Base-by-base conservation (phyloP, 805 yeast species). In the Starmerella riodocensis region DNA sequence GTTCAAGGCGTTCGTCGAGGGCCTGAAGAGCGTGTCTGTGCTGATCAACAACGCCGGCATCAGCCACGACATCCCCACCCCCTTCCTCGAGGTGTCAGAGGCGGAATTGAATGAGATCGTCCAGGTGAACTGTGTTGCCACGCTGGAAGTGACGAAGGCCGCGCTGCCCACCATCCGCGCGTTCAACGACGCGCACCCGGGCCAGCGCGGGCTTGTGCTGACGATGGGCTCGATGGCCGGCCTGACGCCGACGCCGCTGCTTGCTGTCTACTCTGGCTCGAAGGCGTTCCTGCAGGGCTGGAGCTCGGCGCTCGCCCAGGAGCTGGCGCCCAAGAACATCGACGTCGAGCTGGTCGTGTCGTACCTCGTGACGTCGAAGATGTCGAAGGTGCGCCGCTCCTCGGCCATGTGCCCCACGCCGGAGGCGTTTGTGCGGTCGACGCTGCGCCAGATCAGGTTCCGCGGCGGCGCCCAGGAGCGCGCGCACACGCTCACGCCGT, bases 151-250 rank as follows among this genome's bases (percentile, higher is more conserved):
- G 49, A 86, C 98, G 14, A 81, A 81, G 57, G 60, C 73, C n/a
- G 71, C 85, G 22, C 67, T 77, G 4, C 94, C 95, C 33, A 55
- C 63, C n/a, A 76, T 91, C 52, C 58, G 67, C 27, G 62, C 66
- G 13, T 71, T 81, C 30, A 67, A 73, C 20, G 61, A 63, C 30
- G 51, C 57, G 19, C 53, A 63, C 28, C 50, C 55, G 19, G 41
- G 53, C 4, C 49, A 55, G 32, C 48, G 51, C 29, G 94, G 94
- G 29, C 70, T 91, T 53, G 73, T 91, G 43, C 66, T 91, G 51
- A 85, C 91, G 23, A 83, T 91, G 95, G 96, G 97, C 32, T 88
- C 97, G 4, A 88, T 91, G 56, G 94, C 94, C 39, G 98, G 97
- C 3, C 69, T 86, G 50, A 67, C 83, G 34, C 97, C 98, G 40